Base-by-base conservation (phyloP, 306 rosid species). In the Castanopsis chinensis region DNA sequence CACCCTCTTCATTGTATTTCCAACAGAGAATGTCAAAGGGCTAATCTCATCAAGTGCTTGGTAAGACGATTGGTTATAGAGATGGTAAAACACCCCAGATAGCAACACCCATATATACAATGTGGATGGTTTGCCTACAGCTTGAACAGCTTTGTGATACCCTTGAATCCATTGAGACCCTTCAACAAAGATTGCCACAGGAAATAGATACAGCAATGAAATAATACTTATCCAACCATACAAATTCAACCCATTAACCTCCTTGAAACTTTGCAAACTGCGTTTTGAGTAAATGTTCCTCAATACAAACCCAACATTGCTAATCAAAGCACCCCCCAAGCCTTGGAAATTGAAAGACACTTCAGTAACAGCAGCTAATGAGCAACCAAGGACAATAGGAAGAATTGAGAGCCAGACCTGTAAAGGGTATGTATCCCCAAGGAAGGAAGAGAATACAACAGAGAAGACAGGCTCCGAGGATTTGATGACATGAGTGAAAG, bases 1-100 rank as follows among this genome's bases (percentile, higher is more conserved):
- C 79, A 95, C 98, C 75, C 99, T 87, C 88, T 92, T 95, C 97
- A 95, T 93, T 20, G 99, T 93, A 85, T 95, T 95, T 17, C 99
- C 99, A 3, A 95, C 99, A 0, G 98, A 95, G 80, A 95, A 95
- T 41, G 93, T 93, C 72, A 95, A 74, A 0, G 99, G 98, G 69
- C 94, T 92, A 79, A 91, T 93, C n/a, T 95, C 91, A 80, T 95
- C 97, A 19, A 95, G 81, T 35, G 99, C 99, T 86, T 93, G 96
- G 75, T 95, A 95, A 52, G 98, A 92, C 5, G 99, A 95, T 80
- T 95, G 99, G 76, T 95, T 93, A 84, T 95, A 95, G 25, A 95
- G 94, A 90, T 92, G 98, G 83, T 95, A 95, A 85, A 93, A 95
- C 73, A 95, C 82, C 15, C 99, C 98, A 71, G 99, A 91, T 13